Evolutionary conservation across 345 rosid species (phyloP).

Genomic region (Salix exigua): DNA sequence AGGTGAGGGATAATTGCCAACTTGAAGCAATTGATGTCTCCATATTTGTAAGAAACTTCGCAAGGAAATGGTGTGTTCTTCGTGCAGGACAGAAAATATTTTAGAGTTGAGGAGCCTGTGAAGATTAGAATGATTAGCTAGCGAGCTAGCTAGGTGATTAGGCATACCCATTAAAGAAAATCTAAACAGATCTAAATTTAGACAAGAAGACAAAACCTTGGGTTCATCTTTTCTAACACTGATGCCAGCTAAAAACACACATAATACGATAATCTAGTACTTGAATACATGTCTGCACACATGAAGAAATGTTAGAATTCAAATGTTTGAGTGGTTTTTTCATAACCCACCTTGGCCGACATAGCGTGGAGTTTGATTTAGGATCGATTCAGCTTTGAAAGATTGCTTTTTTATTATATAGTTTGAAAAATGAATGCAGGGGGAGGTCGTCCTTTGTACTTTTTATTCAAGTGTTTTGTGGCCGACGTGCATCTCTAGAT

Average conservation of each 20-base stretch:
- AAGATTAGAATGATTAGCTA: constrained; percentile 12
- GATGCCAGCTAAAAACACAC: constrained; percentile 44
- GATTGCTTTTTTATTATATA: constrained; percentile 5
- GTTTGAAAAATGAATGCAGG: background rate
- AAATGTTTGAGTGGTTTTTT: constrained; percentile 6
- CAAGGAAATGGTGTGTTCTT: background rate
- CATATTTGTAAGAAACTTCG: background rate
- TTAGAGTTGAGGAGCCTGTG: constrained; percentile 13
- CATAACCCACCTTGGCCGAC: constrained; percentile 28
- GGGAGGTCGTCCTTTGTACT: background rate
- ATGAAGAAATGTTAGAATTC: constrained; percentile 2
- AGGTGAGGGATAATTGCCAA: background rate
- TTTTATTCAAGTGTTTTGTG: background rate
- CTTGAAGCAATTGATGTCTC: background rate
- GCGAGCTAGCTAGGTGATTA: background rate
- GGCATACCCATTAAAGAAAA: constrained; percentile 24
- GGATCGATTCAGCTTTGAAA: background rate
- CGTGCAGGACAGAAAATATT: background rate
- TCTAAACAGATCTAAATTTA: constrained; percentile 26
- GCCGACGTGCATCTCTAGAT: background rate
- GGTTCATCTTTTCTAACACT: constrained; percentile 37
- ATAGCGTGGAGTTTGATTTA: constrained; percentile 21
- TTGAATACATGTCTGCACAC: background rate
- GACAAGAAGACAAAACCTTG: constrained; percentile 44
- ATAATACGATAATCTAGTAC: constrained; percentile 12